Conservation (phyloP, 495 filamentous ascomycete genomes). For the Oleoguttula mirabilis region DNA sequence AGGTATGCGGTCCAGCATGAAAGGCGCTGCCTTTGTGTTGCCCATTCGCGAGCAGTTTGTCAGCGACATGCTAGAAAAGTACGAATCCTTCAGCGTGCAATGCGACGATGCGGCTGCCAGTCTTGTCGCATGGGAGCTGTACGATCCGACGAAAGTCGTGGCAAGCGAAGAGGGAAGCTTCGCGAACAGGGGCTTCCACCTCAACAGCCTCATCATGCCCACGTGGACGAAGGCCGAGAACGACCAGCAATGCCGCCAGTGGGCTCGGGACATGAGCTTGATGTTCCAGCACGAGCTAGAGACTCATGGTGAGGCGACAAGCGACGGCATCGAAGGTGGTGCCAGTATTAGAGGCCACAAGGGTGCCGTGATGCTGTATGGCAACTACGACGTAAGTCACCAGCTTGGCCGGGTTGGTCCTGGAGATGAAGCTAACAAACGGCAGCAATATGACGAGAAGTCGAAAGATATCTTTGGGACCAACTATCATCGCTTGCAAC, state of each 20-base stretch:
- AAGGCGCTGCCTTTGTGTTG: conserved; percentile 23
- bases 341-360: conserved; percentile 12
- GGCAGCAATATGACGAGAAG: conserved; percentile 22
- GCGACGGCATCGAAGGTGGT: no score
- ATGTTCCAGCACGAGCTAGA: conserved; percentile 17
- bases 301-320: conserved; percentile 2
- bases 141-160: conserved; percentile 8
- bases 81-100: conserved; percentile 11
- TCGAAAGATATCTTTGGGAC: conserved; percentile 33
- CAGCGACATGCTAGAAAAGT: conserved; percentile 12
- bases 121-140: conserved; percentile 23
- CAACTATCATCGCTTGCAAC: conserved; percentile 35
- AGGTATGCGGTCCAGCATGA: conserved; percentile 22
- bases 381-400: conserved; percentile 25
- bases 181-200: conserved; percentile 14
- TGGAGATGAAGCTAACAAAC: no score
- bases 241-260: conserved; percentile 8
- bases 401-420: no score
- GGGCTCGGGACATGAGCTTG: conserved; percentile 10
- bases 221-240: conserved; percentile 12
- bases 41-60: conserved; percentile 21
- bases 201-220: conserved; percentile 17
- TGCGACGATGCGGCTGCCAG: conserved; percentile 14
- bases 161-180: conserved; percentile 9
- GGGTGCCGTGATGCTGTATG: conserved; percentile 17